Percentiles rank a stretch among this genome's conserved stretches.
Conservation (phyloP, 768 basidiomycete species). For the Phanerochaete sordida region DNA sequence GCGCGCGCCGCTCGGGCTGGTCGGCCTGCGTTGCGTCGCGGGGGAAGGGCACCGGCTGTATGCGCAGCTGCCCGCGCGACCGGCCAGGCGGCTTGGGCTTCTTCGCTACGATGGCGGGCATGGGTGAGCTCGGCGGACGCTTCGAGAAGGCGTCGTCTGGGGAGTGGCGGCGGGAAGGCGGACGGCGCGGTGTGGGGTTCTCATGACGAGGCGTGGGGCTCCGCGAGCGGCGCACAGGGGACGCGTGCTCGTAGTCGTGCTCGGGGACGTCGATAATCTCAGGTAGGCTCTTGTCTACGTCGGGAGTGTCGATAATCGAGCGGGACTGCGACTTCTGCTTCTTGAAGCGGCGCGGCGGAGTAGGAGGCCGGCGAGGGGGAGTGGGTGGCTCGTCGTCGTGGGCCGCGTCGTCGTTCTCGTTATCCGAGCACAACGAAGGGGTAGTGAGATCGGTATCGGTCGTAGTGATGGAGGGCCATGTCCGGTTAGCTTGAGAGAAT, state of each 20-base stretch:
- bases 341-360: slow-evolving; percentile 1
- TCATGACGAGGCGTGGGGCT: background rate
- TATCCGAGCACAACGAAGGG: slow-evolving; percentile 74
- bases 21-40: too few species aligned
- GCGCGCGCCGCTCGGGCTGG: too few species aligned
- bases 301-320: background rate
- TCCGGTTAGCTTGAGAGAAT: slow-evolving; percentile 13
- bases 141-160: slow-evolving; percentile 23
- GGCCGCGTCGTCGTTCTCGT: slow-evolving; percentile 49
- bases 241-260: slow-evolving; percentile 11
- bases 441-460: slow-evolving; percentile 46
- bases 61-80: slow-evolving; percentile 26
- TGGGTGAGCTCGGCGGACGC: slow-evolving; percentile 62
- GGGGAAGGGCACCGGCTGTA: background rate
- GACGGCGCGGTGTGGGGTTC: background rate
- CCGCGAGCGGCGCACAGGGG: background rate
- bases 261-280: slow-evolving; percentile 19
- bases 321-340: background rate
- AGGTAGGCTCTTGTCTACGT: slow-evolving; percentile 1
- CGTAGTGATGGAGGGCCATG: slow-evolving; percentile 31
- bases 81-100: slow-evolving; percentile 53
- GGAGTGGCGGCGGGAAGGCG: background rate
- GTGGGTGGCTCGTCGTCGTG: slow-evolving; percentile 43
- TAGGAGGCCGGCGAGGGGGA: slow-evolving; percentile 21
- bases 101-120: slow-evolving; percentile 49